These are phyloP conservation scores for Aspergillus persii DNA, from an alignment of 2,329 filamentous ascomycete genomes.

Conservation along the genomic window DNA sequence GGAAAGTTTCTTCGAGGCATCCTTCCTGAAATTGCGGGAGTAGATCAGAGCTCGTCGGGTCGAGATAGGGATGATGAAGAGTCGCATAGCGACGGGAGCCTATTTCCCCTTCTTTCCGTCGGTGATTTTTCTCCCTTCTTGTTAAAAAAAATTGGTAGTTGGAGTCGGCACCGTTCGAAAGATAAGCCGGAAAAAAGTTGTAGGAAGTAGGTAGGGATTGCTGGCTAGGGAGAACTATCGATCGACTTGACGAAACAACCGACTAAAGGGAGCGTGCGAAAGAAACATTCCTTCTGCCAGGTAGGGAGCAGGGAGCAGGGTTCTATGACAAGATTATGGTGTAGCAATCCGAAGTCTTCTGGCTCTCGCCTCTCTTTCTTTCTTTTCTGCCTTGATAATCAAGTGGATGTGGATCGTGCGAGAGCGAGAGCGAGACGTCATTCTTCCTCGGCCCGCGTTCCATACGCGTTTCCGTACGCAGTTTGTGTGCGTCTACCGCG, in stretches of 20 bases:
- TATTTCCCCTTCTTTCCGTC: not conserved
- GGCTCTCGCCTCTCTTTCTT: too few species aligned
- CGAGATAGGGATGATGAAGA: conserved; percentile 91
- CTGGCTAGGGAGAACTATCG: conserved; percentile 20
- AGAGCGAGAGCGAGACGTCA: conserved; percentile 23
- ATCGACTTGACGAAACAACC: conserved; percentile 18
- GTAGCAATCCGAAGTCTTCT: not conserved
- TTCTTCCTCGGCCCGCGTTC: conserved; percentile 11
- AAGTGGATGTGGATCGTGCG: not conserved
- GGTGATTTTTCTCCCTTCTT: not conserved
- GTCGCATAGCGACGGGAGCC: conserved; percentile 64
- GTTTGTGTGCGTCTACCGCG: not conserved
- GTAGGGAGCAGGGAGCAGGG: not conserved
- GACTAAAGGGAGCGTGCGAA: conserved; percentile 15
- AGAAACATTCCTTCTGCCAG: conserved; percentile 23
- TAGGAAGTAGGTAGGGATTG: conserved; percentile 1
- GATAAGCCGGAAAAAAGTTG: not conserved
- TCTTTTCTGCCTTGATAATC: not conserved
- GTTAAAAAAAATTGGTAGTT: not conserved
- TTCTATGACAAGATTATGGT: not conserved
- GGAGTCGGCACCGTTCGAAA: conserved; percentile 7
- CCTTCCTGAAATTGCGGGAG: conserved; percentile 70
- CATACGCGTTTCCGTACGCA: not conserved
- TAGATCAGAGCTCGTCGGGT: conserved; percentile 89
- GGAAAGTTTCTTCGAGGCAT: conserved; percentile 54